Percentiles rank a stretch among this genome's conserved stretches.
These are phyloP conservation scores for Penicillium manginii DNA, from an alignment of 495 filamentous ascomycete species.

Conservation along the genomic window DNA sequence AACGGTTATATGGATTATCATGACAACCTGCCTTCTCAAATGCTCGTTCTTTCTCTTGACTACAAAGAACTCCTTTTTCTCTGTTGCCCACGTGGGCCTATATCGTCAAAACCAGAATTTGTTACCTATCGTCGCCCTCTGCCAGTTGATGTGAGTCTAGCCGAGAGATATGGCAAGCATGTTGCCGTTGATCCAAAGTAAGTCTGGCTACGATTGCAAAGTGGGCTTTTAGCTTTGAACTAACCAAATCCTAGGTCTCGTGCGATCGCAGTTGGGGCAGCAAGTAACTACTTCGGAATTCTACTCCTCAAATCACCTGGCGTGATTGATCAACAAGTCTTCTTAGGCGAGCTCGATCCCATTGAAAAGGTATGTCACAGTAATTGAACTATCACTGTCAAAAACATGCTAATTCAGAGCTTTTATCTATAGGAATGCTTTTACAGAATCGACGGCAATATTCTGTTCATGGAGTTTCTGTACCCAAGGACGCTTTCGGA, in stretches of 20 bases:
- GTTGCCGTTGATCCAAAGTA: constrained; percentile 81
- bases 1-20: background rate
- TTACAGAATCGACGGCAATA: constrained; percentile 68
- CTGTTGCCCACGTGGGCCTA: constrained; percentile 51
- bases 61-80: constrained; percentile 73
- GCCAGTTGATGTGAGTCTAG: constrained; percentile 55
- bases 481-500: constrained; percentile 65
- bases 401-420: background rate
- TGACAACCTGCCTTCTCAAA: constrained; percentile 66
- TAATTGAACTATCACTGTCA: constrained; percentile 61
- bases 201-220: constrained; percentile 7
- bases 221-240: background rate
- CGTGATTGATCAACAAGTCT: constrained; percentile 41
- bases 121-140: constrained; percentile 60
- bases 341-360: constrained; percentile 35
- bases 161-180: constrained; percentile 71
- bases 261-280: constrained; percentile 67
- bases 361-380: constrained; percentile 38
- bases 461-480: constrained; percentile 87
- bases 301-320: constrained; percentile 44
- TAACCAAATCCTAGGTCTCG: constrained; percentile 53
- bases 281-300: constrained; percentile 60
- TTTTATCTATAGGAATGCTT: constrained; percentile 49
- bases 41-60: constrained; percentile 73
- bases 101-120: constrained; percentile 54